Evolutionary conservation across 2,329 filamentous ascomycete species (phyloP), one percentile per base, ranked within the genome.

Genomic region (Peltaster fructicola): DNA sequence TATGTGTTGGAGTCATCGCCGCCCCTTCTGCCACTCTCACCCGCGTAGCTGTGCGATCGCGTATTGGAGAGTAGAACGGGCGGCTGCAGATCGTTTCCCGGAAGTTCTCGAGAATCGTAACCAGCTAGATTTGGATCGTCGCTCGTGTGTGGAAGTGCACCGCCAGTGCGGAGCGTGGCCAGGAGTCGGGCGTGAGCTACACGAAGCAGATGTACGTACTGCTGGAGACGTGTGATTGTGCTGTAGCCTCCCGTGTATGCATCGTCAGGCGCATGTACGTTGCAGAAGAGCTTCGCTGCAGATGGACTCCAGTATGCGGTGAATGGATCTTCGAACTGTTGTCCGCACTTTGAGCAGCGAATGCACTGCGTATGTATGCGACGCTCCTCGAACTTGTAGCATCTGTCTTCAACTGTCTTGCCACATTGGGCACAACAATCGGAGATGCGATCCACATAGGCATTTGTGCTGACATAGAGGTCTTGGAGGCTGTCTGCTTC

Each of bases 341-440:
- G 67, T 22, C 68, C 61, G 49, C 88, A 98, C 27, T 66, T 73
- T 22, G 55, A 53, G 44, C 74, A 80, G 13, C 56, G 51, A 32
- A 91, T 64, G 51, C 90, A 93, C 22, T 65, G 65, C 22, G 80
- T 56, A 48, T 98, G 88, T 71, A 85, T 91, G 37, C 84, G 70
- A 45, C 67, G 66, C 31, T 85, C 71, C 20, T 70, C 73, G 33
- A 65, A 62, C 40, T 73, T 71, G 32, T 79, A 69, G 48, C 88
- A 98, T 48, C 90, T 85, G 47, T 95, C 85, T 46, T 98, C 88
- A 27, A 98, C 85, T 7, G 88, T 79, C 37, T 82, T 75, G 32
- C 72, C 67, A 52, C 88, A 98, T 13, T 67, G 54, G 4, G 66
- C 61, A 47, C 88, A 98, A 34, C 88, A 77, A 49, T 98, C 88